These are phyloP conservation scores for Yamadazyma atlantica DNA, from an alignment of 1,139 yeast species.

Conservation along the genomic window DNA sequence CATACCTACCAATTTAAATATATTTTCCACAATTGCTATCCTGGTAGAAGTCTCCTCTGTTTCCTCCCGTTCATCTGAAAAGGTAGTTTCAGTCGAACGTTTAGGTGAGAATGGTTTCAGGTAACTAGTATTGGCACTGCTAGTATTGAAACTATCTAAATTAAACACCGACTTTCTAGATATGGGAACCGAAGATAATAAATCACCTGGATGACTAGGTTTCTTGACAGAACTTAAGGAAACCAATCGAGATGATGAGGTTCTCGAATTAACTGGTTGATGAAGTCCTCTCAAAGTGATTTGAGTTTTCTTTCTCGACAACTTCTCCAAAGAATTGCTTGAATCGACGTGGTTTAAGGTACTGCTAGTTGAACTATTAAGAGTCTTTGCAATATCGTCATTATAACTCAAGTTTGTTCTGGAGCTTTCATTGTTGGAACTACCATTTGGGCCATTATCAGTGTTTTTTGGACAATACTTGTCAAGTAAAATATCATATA, in stretches of 20 bases:
- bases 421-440: no score
- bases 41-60: conserved; percentile 73
- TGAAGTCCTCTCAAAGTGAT: conserved; percentile 5
- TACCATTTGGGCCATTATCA: no score
- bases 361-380: not conserved
- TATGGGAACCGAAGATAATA: conserved; percentile 78
- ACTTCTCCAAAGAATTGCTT: conserved; percentile 6
- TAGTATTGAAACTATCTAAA: conserved; percentile 9
- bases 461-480: conserved; percentile 16
- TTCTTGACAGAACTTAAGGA: conserved; percentile 58
- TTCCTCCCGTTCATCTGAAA: conserved; percentile 65
- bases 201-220: conserved; percentile 76
- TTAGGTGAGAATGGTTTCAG: conserved; percentile 2
- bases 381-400: not conserved
- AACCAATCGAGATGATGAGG: conserved; percentile 58
- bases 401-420: not conserved
- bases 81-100: conserved; percentile 29
- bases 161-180: conserved; percentile 47
- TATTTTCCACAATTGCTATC: conserved; percentile 70
- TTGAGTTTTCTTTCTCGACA: conserved; percentile 8
- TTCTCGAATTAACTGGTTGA: conserved; percentile 8
- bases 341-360: conserved; percentile 2
- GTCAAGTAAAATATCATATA: conserved; percentile 57
- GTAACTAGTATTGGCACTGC: not conserved
- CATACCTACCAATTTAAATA: conserved; percentile 73